phyloP scores from a whole-genome alignment of 306 rosid genomes.

The Oemleria cerasiformis region DNA sequence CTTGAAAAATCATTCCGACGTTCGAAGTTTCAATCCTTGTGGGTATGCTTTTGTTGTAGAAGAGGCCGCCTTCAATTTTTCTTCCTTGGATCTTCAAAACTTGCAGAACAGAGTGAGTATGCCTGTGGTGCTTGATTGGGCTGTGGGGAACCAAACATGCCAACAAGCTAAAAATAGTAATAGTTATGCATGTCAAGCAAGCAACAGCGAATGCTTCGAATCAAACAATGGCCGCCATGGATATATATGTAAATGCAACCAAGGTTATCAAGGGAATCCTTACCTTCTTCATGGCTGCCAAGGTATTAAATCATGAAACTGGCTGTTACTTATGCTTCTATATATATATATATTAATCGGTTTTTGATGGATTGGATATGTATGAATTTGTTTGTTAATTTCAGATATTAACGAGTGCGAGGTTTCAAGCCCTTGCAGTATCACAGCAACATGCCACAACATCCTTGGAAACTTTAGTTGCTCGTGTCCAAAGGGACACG shows the following conservation, averaged over 20 bases:
- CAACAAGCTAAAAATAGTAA: background rate
- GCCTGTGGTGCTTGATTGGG: constrained; percentile 34
- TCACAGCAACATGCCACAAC: constrained; percentile 2
- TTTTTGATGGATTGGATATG: background rate
- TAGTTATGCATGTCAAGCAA: constrained; percentile 25
- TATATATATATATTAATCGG: background rate
- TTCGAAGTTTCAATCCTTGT: constrained; percentile 16
- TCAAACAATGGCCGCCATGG: constrained; percentile 20
- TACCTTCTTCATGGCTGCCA: constrained; percentile 24
- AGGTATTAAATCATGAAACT: background rate
- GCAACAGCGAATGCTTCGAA: constrained; percentile 8
- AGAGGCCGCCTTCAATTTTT: constrained; percentile 13
- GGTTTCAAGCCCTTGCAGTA: constrained; percentile 3
- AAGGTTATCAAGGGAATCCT: constrained; percentile 25
- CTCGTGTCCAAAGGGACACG: constrained; percentile 1
- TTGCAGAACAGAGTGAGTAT: background rate
- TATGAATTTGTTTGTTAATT: background rate
- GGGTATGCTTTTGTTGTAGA: constrained; percentile 22
- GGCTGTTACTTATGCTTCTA: background rate
- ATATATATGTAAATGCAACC: constrained; percentile 24
- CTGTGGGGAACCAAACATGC: constrained; percentile 24
- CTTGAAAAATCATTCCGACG: accelerated
- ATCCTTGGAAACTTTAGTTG: constrained; percentile 1
- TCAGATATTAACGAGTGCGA: constrained; percentile 28
- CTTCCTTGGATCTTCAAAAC: background rate